Evolutionary conservation across 2,329 filamentous ascomycete genomes (phyloP).

Genomic region (Penicillium sp.): DNA sequence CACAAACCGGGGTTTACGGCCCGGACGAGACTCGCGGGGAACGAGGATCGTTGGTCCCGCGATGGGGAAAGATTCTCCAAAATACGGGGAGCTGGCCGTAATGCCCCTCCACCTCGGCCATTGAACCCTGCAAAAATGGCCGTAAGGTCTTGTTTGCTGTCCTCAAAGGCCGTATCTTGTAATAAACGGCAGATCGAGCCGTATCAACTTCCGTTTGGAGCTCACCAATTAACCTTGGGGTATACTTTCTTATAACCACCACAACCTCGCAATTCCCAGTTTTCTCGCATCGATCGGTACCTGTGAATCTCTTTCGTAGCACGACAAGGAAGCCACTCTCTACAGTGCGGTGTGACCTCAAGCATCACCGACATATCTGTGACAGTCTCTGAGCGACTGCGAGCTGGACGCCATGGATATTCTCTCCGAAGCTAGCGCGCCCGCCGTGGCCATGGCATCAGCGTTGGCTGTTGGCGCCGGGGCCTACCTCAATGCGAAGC

Average conservation of each 20-base stretch:
- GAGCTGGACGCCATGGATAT: slow-evolving; percentile 30
- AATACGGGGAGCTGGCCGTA: slow-evolving; percentile 12
- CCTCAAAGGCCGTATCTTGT: background rate
- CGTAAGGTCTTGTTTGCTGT: background rate
- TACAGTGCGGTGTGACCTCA: background rate
- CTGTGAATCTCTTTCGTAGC: background rate
- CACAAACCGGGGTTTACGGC: slow-evolving; percentile 8
- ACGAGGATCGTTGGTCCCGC: background rate
- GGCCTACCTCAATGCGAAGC: slow-evolving; percentile 51
- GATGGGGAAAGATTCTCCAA: background rate
- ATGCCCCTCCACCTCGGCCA: slow-evolving; percentile 9
- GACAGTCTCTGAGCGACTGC: background rate
- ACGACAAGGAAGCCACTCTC: background rate
- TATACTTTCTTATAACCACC: slow-evolving; percentile 6
- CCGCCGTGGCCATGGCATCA: slow-evolving; percentile 40
- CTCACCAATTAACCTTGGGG: background rate
- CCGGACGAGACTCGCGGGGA: background rate
- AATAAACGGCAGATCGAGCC: slow-evolving; percentile 31
- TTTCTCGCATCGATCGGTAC: background rate
- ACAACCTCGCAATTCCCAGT: slow-evolving; percentile 14
- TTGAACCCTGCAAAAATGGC: background rate
- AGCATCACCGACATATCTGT: background rate
- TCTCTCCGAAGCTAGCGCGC: slow-evolving; percentile 33
- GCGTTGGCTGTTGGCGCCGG: slow-evolving; percentile 41
- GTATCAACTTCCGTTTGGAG: slow-evolving; percentile 31